Evolutionary conservation across 176 grass and related monocot genomes (phyloP).

Genomic region (Puya raimondii): DNA sequence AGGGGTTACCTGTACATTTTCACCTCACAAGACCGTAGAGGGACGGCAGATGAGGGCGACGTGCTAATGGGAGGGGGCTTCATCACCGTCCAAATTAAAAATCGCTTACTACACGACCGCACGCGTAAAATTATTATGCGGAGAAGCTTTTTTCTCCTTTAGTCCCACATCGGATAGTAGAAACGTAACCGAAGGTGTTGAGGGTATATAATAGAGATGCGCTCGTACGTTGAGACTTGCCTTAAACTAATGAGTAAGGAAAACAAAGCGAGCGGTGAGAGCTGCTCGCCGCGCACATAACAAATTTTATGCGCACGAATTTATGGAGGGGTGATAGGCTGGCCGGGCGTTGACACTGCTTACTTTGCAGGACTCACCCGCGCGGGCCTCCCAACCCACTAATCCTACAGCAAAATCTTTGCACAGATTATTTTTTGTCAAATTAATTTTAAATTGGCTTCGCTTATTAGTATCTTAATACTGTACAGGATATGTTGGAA

Average conservation of each 20-base stretch:
- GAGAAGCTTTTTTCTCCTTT: neutral
- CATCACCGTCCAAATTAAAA: constrained; percentile 1
- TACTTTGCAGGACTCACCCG: constrained; percentile 88
- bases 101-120: neutral
- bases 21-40: neutral
- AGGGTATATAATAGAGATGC: neutral
- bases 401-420: neutral
- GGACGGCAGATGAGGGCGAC: neutral
- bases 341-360: constrained; percentile 60
- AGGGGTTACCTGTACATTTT: no score
- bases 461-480: no score
- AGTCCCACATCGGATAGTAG: neutral
- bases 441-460: no score
- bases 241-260: constrained; percentile 99
- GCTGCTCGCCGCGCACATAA: constrained; percentile 49
- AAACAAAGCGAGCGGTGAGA: constrained; percentile 96
- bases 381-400: constrained; percentile 69
- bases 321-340: constrained; percentile 66
- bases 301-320: constrained; percentile 33
- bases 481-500: no score
- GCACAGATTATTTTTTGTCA: no score
- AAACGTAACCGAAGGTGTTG: neutral
- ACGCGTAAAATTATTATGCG: no score
- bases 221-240: neutral
- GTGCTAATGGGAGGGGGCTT: neutral